phyloP scores from a whole-genome alignment of 164 flowering plant species.

The Magnolia officinalis region DNA sequence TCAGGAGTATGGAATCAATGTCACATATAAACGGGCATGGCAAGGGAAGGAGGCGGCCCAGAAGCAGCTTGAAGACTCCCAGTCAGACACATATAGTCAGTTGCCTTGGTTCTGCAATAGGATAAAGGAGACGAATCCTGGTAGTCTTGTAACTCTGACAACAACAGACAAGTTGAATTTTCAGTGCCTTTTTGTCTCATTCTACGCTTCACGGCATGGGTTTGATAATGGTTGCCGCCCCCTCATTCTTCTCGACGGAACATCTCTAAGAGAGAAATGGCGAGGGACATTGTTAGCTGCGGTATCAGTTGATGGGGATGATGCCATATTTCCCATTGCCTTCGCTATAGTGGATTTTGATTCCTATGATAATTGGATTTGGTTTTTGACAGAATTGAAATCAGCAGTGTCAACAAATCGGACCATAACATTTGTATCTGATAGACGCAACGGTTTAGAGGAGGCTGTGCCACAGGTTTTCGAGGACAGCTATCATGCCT shows the following conservation, averaged over 20 bases:
- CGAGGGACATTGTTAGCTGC: constrained; percentile 54
- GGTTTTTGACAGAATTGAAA: constrained; percentile 58
- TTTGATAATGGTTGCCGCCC: constrained; percentile 57
- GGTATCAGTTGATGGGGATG: constrained; percentile 58
- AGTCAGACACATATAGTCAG: constrained; percentile 40
- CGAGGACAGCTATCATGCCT: constrained; percentile 45
- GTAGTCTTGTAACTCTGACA: constrained; percentile 34
- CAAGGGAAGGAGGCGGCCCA: constrained; percentile 44
- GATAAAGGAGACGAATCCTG: constrained; percentile 53
- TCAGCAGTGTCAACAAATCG: constrained; percentile 31
- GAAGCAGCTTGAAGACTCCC: constrained; percentile 47
- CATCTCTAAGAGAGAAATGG: constrained; percentile 53
- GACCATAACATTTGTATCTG: constrained; percentile 54
- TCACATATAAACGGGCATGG: constrained; percentile 45
- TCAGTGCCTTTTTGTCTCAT: constrained; percentile 42
- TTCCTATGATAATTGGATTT: constrained; percentile 50
- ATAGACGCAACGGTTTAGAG: constrained; percentile 45
- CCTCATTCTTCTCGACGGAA: constrained; percentile 46
- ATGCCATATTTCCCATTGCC: constrained; percentile 57
- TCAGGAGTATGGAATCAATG: constrained; percentile 44
- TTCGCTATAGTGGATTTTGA: constrained; percentile 56
- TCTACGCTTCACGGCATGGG: constrained; percentile 40
- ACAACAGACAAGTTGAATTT: constrained; percentile 41
- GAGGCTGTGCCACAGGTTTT: constrained; percentile 43
- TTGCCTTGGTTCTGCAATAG: constrained; percentile 50